Evolutionary conservation across 2,329 filamentous ascomycete species (phyloP).

Genomic region (Arthroderma uncinatum): DNA sequence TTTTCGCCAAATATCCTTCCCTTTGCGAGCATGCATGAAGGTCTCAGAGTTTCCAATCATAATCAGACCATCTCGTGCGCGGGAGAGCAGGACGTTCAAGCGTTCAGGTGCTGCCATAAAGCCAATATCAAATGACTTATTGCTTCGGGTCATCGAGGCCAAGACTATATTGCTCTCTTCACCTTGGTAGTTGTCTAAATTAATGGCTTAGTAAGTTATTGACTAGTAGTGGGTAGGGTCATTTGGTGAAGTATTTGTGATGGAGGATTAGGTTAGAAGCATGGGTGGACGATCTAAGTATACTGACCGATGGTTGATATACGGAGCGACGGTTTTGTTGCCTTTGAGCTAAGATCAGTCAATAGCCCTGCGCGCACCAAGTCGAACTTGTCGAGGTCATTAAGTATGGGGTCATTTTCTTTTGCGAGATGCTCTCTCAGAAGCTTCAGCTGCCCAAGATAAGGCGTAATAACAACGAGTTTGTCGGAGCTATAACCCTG

Average conservation of each 20-base stretch:
- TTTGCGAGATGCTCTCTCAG: conserved; percentile 41
- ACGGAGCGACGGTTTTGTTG: conserved; percentile 43
- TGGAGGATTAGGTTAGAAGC: not conserved
- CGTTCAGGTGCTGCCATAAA: conserved; percentile 57
- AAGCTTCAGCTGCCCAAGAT: conserved; percentile 42
- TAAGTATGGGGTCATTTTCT: conserved; percentile 54
- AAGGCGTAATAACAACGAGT: conserved; percentile 57
- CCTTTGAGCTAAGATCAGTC: conserved; percentile 40
- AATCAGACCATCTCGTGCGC: conserved; percentile 55
- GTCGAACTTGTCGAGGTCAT: conserved; percentile 56
- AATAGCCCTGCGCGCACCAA: conserved; percentile 52
- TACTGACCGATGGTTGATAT: conserved; percentile 59
- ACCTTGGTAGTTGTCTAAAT: conserved; percentile 63
- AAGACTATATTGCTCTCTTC: conserved; percentile 66
- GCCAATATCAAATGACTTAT: conserved; percentile 52
- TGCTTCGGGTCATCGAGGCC: conserved; percentile 56
- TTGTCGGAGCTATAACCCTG: conserved; percentile 58
- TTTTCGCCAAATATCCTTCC: conserved; percentile 45
- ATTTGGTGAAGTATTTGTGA: not conserved
- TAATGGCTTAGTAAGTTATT: conserved; percentile 2
- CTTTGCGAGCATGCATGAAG: conserved; percentile 50
- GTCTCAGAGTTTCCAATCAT: conserved; percentile 60
- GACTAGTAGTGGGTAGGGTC: not conserved
- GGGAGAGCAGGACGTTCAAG: conserved; percentile 58
- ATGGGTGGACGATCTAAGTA: not conserved